Conservation (phyloP, 2,329 filamentous ascomycete genomes). For the Aspergillus transmontanensis region DNA sequence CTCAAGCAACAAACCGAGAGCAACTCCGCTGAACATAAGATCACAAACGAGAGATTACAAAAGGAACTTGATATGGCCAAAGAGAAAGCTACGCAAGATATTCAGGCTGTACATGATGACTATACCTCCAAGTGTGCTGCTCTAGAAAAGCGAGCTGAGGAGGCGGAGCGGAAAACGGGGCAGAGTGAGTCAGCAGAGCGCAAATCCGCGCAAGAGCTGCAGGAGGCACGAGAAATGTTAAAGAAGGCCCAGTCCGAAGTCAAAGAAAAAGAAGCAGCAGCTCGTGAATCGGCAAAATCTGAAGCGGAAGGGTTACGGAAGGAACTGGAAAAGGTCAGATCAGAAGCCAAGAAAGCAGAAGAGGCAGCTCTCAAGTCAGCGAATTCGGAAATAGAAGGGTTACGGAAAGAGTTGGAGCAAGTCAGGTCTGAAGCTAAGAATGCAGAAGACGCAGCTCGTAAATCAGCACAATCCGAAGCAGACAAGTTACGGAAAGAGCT, state of each 20-base stretch:
- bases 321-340: constrained; percentile 33
- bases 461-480: constrained; percentile 54
- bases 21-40: constrained; percentile 59
- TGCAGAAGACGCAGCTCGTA: constrained; percentile 65
- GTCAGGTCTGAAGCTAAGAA: constrained; percentile 71
- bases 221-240: constrained; percentile 40
- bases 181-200: constrained; percentile 44
- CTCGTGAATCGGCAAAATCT: constrained; percentile 37
- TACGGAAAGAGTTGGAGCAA: constrained; percentile 78
- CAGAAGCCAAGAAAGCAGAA: constrained; percentile 53
- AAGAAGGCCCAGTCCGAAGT: constrained; percentile 33
- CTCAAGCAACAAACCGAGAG: constrained; percentile 52
- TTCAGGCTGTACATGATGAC: constrained; percentile 59
- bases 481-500: constrained; percentile 44
- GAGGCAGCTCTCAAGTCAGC: constrained; percentile 46
- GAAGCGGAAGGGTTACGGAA: constrained; percentile 54
- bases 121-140: constrained; percentile 46
- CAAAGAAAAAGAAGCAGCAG: constrained; percentile 55
- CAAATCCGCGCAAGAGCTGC: constrained; percentile 56
- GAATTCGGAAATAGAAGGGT: constrained; percentile 76
- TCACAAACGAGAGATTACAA: constrained; percentile 60
- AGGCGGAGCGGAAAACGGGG: constrained; percentile 31
- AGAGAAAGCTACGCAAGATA: constrained; percentile 53
- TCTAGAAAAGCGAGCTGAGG: constrained; percentile 56
- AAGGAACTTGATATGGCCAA: constrained; percentile 52